A percentile compares a stretch with the other conserved stretches of the same genome.
phyloP scores from a whole-genome alignment of 202 grass and related monocot species.

The Bolboschoenoplectus hybrid region DNA sequence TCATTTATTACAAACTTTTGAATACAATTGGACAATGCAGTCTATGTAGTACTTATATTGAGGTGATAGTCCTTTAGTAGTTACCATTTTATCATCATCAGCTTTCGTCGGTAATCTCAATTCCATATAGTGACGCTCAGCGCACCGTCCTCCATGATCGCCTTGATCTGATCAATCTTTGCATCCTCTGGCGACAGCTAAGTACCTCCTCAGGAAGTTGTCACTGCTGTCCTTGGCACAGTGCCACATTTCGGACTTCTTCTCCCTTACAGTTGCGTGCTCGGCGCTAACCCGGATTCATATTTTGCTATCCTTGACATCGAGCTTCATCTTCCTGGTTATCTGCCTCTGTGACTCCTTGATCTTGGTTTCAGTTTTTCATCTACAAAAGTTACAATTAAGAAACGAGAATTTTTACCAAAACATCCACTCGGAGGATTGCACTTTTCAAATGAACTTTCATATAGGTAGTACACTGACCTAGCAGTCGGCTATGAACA shows the following conservation, averaged over 20 bases:
- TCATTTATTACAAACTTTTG: neutral
- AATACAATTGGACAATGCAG: no score
- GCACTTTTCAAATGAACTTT: no score
- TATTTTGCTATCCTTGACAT: neutral
- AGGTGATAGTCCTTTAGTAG: no score
- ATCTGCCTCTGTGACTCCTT: slow-evolving; percentile 59
- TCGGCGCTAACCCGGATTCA: neutral
- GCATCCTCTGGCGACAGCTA: neutral
- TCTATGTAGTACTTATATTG: no score
- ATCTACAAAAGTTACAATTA: no score
- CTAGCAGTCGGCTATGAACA: neutral
- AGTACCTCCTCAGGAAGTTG: neutral
- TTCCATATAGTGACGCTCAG: no score
- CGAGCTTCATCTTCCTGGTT: slow-evolving; percentile 40
- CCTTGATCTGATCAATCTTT: neutral
- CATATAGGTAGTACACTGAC: no score
- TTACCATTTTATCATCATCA: no score
- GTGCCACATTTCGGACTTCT: neutral
- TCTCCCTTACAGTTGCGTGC: neutral
- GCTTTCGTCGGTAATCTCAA: no score
- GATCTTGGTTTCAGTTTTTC: slow-evolving; percentile 46
- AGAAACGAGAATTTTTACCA: no score
- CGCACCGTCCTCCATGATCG: neutral
- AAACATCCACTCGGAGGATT: no score
- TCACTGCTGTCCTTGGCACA: no score